Percentiles rank a stretch among this genome's conserved stretches.
phyloP scores from a whole-genome alignment of 495 filamentous ascomycete genomes.

The Neurospora sp. region DNA sequence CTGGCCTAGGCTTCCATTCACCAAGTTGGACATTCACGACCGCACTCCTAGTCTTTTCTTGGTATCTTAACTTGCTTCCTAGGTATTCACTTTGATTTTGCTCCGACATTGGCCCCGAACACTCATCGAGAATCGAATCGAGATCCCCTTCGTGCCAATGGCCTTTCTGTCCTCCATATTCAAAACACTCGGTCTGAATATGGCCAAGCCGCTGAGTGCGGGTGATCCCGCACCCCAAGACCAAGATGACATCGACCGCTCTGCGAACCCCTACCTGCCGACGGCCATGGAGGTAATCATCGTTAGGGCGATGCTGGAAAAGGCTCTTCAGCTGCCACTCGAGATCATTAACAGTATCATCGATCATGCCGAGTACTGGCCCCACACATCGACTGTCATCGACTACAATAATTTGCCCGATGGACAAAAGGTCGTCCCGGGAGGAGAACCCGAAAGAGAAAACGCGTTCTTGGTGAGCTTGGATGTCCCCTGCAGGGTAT shows the following conservation, averaged over 20 bases:
- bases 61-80: not conserved
- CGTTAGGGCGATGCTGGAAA: conserved; percentile 33
- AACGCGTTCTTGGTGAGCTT: conserved; percentile 29
- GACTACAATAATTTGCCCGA: conserved; percentile 6
- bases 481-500: not conserved
- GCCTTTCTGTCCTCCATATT: not conserved
- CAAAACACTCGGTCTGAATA: not conserved
- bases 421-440: conserved; percentile 5
- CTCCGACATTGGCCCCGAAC: not conserved
- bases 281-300: conserved; percentile 34
- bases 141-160: not conserved
- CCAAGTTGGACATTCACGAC: not conserved
- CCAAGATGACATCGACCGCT: conserved; percentile 4
- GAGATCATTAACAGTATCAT: conserved; percentile 60
- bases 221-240: conserved; percentile 11
- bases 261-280: conserved; percentile 13
- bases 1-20: not conserved
- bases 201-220: not conserved
- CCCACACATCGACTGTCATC: conserved; percentile 30
- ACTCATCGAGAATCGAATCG: not conserved
- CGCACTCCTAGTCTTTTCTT: not conserved
- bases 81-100: not conserved
- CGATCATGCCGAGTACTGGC: conserved; percentile 66
- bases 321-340: conserved; percentile 37
- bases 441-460: conserved; percentile 12